A percentile compares a stretch with the other conserved stretches of the same genome.
These are phyloP conservation scores for Fusarium drepaniforme DNA, from an alignment of 2,329 filamentous ascomycete species.

Conservation along the genomic window DNA sequence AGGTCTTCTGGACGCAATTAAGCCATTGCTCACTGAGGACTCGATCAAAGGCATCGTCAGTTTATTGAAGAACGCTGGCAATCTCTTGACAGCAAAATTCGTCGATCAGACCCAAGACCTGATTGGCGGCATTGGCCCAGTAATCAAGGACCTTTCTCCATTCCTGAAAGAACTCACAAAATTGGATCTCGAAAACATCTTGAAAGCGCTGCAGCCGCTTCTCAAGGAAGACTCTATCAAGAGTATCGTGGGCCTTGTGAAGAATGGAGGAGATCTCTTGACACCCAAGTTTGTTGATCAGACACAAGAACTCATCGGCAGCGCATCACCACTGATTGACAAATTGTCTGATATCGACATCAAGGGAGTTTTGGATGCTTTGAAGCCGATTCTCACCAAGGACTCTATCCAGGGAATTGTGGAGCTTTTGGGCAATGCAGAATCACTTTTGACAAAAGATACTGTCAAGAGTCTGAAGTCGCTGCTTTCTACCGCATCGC, in stretches of 20 bases:
- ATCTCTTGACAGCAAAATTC: constrained; percentile 39
- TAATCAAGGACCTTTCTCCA: constrained; percentile 34
- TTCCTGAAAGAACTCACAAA: constrained; percentile 42
- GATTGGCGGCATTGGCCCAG: constrained; percentile 42
- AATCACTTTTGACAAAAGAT: constrained; percentile 36
- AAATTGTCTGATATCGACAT: constrained; percentile 50
- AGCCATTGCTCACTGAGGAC: constrained; percentile 48
- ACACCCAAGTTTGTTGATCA: constrained; percentile 29
- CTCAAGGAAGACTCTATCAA: constrained; percentile 47
- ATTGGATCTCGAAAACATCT: constrained; percentile 48
- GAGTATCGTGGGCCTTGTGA: constrained; percentile 46
- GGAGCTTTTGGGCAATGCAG: constrained; percentile 42
- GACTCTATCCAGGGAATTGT: constrained; percentile 45
- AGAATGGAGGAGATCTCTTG: constrained; percentile 47
- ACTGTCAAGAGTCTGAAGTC: constrained; percentile 42
- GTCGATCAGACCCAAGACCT: constrained; percentile 38
- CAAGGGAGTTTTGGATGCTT: constrained; percentile 44
- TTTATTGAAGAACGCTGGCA: constrained; percentile 50
- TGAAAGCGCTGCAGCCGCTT: constrained; percentile 50
- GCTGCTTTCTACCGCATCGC: constrained; percentile 38
- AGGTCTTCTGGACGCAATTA: constrained; percentile 47
- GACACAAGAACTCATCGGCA: constrained; percentile 34
- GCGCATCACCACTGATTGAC: constrained; percentile 42
- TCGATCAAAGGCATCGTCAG: constrained; percentile 36
- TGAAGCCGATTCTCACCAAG: constrained; percentile 41